Base-by-base conservation (phyloP, 2,329 filamentous ascomycete species). In the Hymenoscyphus fraxineus region DNA sequence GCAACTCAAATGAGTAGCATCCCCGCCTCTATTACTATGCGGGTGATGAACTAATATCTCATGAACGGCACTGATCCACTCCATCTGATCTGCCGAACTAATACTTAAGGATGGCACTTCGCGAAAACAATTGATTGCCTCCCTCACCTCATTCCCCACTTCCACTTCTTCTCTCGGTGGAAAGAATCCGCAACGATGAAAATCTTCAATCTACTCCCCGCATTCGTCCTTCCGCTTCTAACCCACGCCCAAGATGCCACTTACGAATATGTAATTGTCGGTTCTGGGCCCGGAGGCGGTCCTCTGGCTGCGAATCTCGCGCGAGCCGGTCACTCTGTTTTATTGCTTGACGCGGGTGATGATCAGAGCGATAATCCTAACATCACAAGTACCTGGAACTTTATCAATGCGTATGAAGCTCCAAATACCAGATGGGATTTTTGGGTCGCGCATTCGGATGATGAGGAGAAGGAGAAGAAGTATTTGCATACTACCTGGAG, bases 281-380 rank as follows among this genome's bases (percentile, higher is more conserved):
- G 82, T 9, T 82, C 80, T 32, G 81, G 81, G n/a, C 75, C 81
- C 22, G 81, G 81, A 44, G 81, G 81, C 62, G 80, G 77, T 41
- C 80, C 82, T 51, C 70, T 83, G 7, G 80, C 82, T 40, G 78
- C 80, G 51, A 77, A 81, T 61, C 77, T 85, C 57, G 82, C 82
- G 9, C 76, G 80, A 47, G 80, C 80, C 31, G 82, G 82, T 58
- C 78, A 80, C 73, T 81, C 78, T 66, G 81, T 81, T 13, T 77
- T 84, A 22, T 76, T 85, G 4, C 78, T 85, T 35, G 82, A 84
- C 68, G 82, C 82, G 38, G 82, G 82, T 61, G 80, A 82, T 66
- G 82, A 85, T 66, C 78, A 83, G 66, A 79, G 78, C 27, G 59
- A 61, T 15, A 69, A 61, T 31, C 77, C 54, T 1, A 62, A 57